Evolutionary conservation across 73 alveolate genomes (phyloP), one percentile per base, ranked within the genome.

Genomic region (Paramecium octaurelia): DNA sequence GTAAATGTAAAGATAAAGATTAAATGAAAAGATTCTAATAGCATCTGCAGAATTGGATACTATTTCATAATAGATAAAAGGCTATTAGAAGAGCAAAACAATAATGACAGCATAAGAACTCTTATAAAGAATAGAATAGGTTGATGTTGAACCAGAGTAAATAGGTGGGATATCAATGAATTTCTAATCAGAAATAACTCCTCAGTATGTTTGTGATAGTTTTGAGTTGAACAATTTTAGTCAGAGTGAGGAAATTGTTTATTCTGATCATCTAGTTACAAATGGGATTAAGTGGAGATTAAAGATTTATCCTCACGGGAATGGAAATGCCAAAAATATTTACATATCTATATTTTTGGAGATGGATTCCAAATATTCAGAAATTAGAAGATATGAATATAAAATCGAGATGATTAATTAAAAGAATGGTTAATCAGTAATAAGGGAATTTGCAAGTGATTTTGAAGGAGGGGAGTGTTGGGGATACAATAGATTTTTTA

Each of bases 391-490:
- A 92, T 98, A 98, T 87, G 99, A 96, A 91, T 98, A 98, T 92
- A 93, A 97, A 46, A 96, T 98, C 20, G 99, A 98, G 92, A 96
- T 98, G 99, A 83, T 96, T 54, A 97, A 96, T 86, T 88, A 92
- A 42, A 85, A 77, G 54, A 95, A 96, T 92, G 96, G 97, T 40
- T 89, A 29, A 59, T 83, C 93, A 35, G 93, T 96, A 42, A 86
- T 93, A 24, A 94, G 98, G 86, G 99, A 98, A 92, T 98, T 96
- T 92, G 76, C 99, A 57, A 95, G 99, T 9, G 99, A 98, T 84
- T 98, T 98, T 90, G 98, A 97, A 71, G 97, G 96, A 48, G 99
- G 99, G 5, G 99, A 98, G 93, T 98, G 99, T 93, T 98, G 99
- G 99, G 99, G 99, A 6, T 98, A 98, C 89, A 97, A 98, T 92